Base-by-base conservation (phyloP, 495 filamentous ascomycete species). In the Neurospora sp. region DNA sequence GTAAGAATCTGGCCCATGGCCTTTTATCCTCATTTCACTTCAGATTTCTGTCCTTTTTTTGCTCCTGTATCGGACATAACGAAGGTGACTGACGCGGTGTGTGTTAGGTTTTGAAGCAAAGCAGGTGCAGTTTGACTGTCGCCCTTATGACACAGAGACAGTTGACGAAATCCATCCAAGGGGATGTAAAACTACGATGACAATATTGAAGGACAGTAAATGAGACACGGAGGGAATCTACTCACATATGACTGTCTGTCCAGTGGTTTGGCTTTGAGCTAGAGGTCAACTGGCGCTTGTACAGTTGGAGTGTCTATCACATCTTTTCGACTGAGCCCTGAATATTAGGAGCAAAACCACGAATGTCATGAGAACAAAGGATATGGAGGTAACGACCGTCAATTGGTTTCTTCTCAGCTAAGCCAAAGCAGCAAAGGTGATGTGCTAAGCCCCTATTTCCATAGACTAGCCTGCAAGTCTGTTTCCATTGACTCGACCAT, bases 181-280 rank as follows among this genome's bases (percentile, higher is more conserved):
- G 42, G 8, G 42, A 10, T 21, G 3, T 21, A 0, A 45, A 45
- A 21, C 9, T 10, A 8, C 19, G 42, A 21, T 21, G 19, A 45
- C 2, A 1, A 10, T 21, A 10, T 0, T 19, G 0, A 45, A 5
- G 0, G n/a, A 21, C 19, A 0, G 1, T 0, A 10, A 21, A 4
- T 0, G 1, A 11, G 0, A 4, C 4, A 0, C 1, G 1, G 0
- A 45, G 0, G 0, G 3, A 1, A 11, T 45, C 8, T 45, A 45
- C 42, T 45, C 45, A 54, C 0, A 4, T 24, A 54, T 24, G 45
- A 24, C 45, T 24, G 21, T 54, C 45, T 3, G 21, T 48, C 5
- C 45, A 24, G 10, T 6, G 21, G 0, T 24, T 54, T 13, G 4
- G 4, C 4, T 24, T 0, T 24, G 5, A 21, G 10, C 21, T 54